A percentile compares a stretch with the other conserved stretches of the same genome.
Evolutionary conservation across 2,329 filamentous ascomycete genomes (phyloP).

Genomic region (Aplosporella prunicola): DNA sequence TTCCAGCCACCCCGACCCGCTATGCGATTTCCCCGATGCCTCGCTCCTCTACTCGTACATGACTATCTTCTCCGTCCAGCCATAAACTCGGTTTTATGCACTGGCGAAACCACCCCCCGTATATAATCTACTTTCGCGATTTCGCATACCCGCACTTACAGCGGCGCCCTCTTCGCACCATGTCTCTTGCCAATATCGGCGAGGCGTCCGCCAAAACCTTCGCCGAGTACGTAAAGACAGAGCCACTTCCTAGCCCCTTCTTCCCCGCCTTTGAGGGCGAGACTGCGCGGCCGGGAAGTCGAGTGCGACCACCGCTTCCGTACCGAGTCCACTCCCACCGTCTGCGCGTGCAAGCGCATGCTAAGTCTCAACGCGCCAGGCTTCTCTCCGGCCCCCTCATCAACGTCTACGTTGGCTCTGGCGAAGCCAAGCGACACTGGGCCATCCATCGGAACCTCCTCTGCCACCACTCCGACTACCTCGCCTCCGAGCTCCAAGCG

Average conservation of each 20-base stretch:
- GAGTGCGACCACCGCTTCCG: slow-evolving; percentile 21
- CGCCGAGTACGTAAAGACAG: slow-evolving; percentile 40
- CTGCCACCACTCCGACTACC: slow-evolving; percentile 42
- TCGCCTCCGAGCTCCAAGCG: slow-evolving; percentile 28
- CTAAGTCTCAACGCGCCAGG: slow-evolving; percentile 41
- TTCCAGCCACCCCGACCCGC: too few relatives aligned
- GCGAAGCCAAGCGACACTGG: slow-evolving; percentile 37
- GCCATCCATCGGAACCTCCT: slow-evolving; percentile 44
- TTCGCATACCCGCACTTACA: slow-evolving; percentile 36
- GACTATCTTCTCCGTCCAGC: neutral
- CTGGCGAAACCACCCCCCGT: slow-evolving; percentile 3
- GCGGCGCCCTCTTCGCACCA: slow-evolving; percentile 33
- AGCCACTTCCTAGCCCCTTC: slow-evolving; percentile 7
- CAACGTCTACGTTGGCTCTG: slow-evolving; percentile 43
- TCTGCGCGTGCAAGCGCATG: slow-evolving; percentile 31
- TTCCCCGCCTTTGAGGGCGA: neutral
- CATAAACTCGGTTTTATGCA: slow-evolving; percentile 10
- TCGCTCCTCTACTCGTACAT: neutral
- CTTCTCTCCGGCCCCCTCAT: slow-evolving; percentile 44
- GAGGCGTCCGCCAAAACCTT: slow-evolving; percentile 39
- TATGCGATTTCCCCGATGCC: slow-evolving; percentile 3
- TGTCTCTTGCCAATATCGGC: slow-evolving; percentile 33
- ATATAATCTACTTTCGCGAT: slow-evolving; percentile 26
- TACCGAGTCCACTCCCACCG: slow-evolving; percentile 29
- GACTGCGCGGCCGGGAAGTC: neutral